Base-by-base conservation (phyloP, 768 basidiomycete genomes). In the Candolleomyces eurysporus region DNA sequence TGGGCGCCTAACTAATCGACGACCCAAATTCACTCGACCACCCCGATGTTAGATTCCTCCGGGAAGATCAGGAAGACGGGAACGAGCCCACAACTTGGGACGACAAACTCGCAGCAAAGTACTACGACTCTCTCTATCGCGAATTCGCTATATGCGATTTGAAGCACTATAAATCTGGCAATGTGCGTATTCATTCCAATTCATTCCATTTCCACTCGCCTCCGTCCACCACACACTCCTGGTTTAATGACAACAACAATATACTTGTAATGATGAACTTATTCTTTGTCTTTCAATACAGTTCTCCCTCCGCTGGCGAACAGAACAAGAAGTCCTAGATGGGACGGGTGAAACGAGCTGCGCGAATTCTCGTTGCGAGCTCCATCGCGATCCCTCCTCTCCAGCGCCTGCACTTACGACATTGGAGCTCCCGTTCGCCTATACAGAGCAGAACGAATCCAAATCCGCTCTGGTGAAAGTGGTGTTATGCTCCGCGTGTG, bases 141-240 rank as follows among this genome's bases (percentile, higher is more conserved):
- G 96, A 98, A 73, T 98, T 89, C 67, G 93, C 92, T 0, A 79
- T 95, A 21, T 94, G 92, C 69, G 94, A 98, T 74, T 78, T 98
- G 62, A 98, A 98, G 77, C 96, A 98, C 70, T 97, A 92, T 80
- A 97, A 94, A 76, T 87, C 90, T 0, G 92, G 93, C 16, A 90
- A 91, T 62, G 94, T 96, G 63, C 64, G 88, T 71, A 19, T 39
- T 21, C 10, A 45, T 48, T 21, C 42, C 17, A 58, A 48, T 31
- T 16, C 57, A 32, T n/a, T 45, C 43, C 55, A 14, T 61, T 45
- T 11, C 19, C 61, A n/a, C n/a, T n/a, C n/a, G n/a, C n/a, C n/a
- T n/a, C 39, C 48, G 48, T 49, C 6, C 10, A 14, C 48, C 1
- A 17, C 10, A 49, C 48, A 21, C 48, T 21, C 22, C 10, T n/a